A percentile compares a stretch with the other conserved stretches of the same genome.
Evolutionary conservation across 2,329 filamentous ascomycete genomes (phyloP).

Genomic region (Diaporthe eres): DNA sequence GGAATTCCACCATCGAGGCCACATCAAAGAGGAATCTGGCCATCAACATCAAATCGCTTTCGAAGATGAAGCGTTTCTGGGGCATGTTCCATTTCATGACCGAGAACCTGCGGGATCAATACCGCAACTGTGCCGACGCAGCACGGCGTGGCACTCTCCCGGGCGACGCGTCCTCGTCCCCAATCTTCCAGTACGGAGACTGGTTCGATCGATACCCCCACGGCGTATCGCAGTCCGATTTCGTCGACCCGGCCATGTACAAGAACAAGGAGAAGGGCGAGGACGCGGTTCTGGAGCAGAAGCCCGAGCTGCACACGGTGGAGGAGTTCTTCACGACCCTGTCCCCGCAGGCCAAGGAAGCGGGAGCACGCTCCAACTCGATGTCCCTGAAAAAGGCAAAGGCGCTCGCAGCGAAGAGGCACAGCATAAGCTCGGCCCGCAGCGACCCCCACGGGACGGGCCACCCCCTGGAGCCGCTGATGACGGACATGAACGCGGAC

Average conservation of each 20-base stretch:
- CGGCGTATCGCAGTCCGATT: conserved; percentile 87
- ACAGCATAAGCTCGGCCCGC: conserved; percentile 50
- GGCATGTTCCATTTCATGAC: conserved; percentile 98
- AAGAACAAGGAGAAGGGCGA: conserved; percentile 82
- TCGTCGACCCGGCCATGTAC: conserved; percentile 79
- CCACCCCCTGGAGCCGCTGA: conserved; percentile 54
- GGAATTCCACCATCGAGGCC: conserved; percentile 81
- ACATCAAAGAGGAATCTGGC: conserved; percentile 87
- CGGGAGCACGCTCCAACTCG: conserved; percentile 39
- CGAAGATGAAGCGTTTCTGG: conserved; percentile 98
- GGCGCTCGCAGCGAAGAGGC: conserved; percentile 55
- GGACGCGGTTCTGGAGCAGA: conserved; percentile 91
- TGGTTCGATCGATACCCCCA: conserved; percentile 98
- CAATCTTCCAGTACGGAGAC: conserved; percentile 94
- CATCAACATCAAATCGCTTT: conserved; percentile 90
- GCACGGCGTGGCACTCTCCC: conserved; percentile 74
- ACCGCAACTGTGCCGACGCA: conserved; percentile 87
- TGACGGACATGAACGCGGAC: conserved; percentile 53
- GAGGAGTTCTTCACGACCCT: conserved; percentile 93
- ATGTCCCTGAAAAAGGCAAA: conserved; percentile 52
- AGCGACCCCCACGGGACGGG: conserved; percentile 48
- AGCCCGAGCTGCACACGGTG: conserved; percentile 90
- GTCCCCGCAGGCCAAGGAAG: conserved; percentile 70
- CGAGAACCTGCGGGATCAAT: conserved; percentile 91
- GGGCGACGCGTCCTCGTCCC: conserved; percentile 64